Evolutionary conservation across 495 filamentous ascomycete genomes (phyloP), one percentile per base, ranked within the genome.

Genomic region (Xylaria curta): DNA sequence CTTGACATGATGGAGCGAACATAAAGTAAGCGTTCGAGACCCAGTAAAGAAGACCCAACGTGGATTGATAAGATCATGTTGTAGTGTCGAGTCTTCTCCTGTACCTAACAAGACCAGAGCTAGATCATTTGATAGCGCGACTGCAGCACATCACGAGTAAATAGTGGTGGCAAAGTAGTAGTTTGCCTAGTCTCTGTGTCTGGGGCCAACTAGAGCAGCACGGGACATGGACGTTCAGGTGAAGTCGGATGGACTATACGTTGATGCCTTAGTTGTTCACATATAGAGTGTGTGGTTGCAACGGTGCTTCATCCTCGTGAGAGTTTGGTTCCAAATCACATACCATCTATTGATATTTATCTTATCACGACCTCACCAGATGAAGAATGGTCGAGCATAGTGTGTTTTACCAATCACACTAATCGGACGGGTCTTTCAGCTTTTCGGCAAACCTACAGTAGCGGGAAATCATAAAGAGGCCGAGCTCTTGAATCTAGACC

Each of bases 381-480:
- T n/a, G 12, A 7, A 63, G 60, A 36, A 46, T 44, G 44, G 38
- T 21, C 28, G 44, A 33, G 46, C 58, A 44, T 28, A 49, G 21
- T 64, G 44, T 31, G 13, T 31, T 31, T 31, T 38, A 7, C 2
- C 1, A 13, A 62, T 21, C 19, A 46, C 38, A 44, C 56, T 51
- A 26, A 49, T 54, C 53, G 58, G 61, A 62, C 44, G 40, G 60
- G 24, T 12, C 44, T 19, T 21, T 62, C 44, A 70, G 58, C 58
- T 53, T 46, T 31, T 54, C 58, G 58, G 38, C 19, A 42, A 59
- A 36, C 66, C 5, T 40, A 38, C 36, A 38, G 36, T 38, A 28
- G 40, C 56, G 56, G 15, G 8, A 7, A 8, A 47, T 24, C 31
- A 9, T 7, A 33, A 33, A 59, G 28, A 47, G 54, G 19, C 17